Evolutionary conservation across 495 filamentous ascomycete genomes (phyloP), one percentile per base, ranked within the genome.

Genomic region (Tuber umbilicatum): DNA sequence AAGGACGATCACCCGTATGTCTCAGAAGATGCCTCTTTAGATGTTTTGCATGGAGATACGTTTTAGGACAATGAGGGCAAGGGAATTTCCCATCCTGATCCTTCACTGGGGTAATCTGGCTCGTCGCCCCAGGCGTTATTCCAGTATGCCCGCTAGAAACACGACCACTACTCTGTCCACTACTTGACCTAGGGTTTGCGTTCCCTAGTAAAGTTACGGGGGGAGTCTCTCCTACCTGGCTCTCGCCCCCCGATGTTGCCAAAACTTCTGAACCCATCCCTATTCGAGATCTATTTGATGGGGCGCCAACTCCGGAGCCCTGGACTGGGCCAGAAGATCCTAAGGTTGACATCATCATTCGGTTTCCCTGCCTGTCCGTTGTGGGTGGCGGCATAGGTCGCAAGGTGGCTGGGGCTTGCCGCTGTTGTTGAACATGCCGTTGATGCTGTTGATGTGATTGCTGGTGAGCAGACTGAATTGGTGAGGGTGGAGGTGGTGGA

Each of bases 1-100:
- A 99, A 40, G 95, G 95, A 71, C 95, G 91, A 83, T 97, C 94
- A 79, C 95, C 95, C 75, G 95, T 97, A 85, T 99, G 95, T 86
- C 95, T 87, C 72, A 98, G 86, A 31, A 97, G 86, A 87, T 99
- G 95, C 76, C 95, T 89, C 87, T 99, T 99, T 74, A 99, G 85
- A 84, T 99, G 95, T 86, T 99, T 99, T 43, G 93, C 91, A 84
- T 99, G 95, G 70, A 97, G 89, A 84, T 99, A 99, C 12, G 93
- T 97, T 86, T 97, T 99, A 81, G 91, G 95, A 84, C 95, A 99
- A 84, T 97, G 92, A 78, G 92, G 92, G 85, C 95, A 99, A 60
- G 94, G 94, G 82, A 93, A 99, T 87, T 98, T 98, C 74, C 94
- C 94, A 82, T 97, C 94, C 17, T 92, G 91, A 83, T 97, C 93